Evolutionary conservation across 176 grass and related monocot species (phyloP), one percentile per base, ranked within the genome.

Genomic region (Juncus inflexus): DNA sequence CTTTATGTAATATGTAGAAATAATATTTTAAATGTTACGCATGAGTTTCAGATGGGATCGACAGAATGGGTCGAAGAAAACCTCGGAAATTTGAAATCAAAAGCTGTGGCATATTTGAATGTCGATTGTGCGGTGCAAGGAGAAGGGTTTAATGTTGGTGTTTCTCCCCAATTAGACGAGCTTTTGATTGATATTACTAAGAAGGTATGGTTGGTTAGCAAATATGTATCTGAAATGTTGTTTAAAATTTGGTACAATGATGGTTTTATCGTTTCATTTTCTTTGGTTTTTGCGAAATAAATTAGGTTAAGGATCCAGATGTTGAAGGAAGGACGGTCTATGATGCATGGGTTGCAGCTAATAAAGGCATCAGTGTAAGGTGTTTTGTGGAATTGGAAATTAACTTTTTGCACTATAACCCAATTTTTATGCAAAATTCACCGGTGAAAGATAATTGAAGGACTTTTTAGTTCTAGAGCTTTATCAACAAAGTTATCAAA

Each of bases 81-180:
- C 82, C 79, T 97, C 58, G 79, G 59, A 71, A 86, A 79, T 81
- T 84, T 97, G 52, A 58, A 82, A 70, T 86, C 92, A n/a, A 89
- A 89, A 86, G 92, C 92, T 86, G 87, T 97, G 70, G 87, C 74
- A 49, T 97, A 97, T 63, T 65, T 97, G 55, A 97, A 97, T 84
- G 87, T 97, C 81, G 92, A 97, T 81, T 97, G 92, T 74, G 87
- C 92, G 6, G 92, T 97, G 71, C 92, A 97, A 91, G 92, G 92
- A 37, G 41, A 67, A 51, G 92, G 92, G 0, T 78, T 97, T 79
- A 91, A 88, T 58, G 84, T 76, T 75, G 77, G 82, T 64, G 75
- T 82, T 49, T 88, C 84, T 64, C 92, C 92, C 64, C 92, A 97
- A 43, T 72, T 97, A 70, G 92, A 97, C 52, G 86, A 86, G 16